These are phyloP conservation scores for Nannochloris sp. DNA, from an alignment of 139 green algal species.

Conservation along the genomic window DNA sequence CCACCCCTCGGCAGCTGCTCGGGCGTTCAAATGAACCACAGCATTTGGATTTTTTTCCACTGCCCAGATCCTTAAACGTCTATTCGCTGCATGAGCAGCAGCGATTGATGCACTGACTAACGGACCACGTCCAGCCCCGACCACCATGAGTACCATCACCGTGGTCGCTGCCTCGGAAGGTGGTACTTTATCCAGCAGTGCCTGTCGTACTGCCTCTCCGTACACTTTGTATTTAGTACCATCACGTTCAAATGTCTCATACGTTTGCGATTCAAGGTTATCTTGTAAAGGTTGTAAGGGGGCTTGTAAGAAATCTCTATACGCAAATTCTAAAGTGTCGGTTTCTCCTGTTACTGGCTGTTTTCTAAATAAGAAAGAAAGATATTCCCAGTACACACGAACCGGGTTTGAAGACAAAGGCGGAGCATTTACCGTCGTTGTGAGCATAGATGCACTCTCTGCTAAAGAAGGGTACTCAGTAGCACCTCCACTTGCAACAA, in stretches of 20 bases:
- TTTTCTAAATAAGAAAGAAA: slow-evolving; percentile 84
- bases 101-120: slow-evolving; percentile 72
- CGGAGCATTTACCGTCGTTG: neutral
- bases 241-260: slow-evolving; percentile 97
- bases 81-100: slow-evolving; percentile 33
- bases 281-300: slow-evolving; percentile 90
- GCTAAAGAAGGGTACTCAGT: neutral
- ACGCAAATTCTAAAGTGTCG: slow-evolving; percentile 60
- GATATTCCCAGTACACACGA: slow-evolving; percentile 84
- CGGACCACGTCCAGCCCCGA: slow-evolving; percentile 87
- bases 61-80: slow-evolving; percentile 72
- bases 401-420: slow-evolving; percentile 44
- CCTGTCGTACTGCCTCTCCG: slow-evolving; percentile 63
- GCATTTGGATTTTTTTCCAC: slow-evolving; percentile 99
- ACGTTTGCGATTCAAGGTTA: slow-evolving; percentile 93
- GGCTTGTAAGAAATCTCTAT: slow-evolving; percentile 88
- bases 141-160: slow-evolving; percentile 77
- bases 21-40: slow-evolving; percentile 79
- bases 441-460: neutral
- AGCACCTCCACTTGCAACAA: neutral
- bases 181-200: slow-evolving; percentile 49
- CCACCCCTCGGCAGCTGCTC: slow-evolving; percentile 47
- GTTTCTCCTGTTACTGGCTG: slow-evolving; percentile 33
- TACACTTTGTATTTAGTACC: slow-evolving; percentile 89
- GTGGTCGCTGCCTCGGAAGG: neutral